phyloP scores from a whole-genome alignment of 768 basidiomycete species.

The Suillus decipiens region DNA sequence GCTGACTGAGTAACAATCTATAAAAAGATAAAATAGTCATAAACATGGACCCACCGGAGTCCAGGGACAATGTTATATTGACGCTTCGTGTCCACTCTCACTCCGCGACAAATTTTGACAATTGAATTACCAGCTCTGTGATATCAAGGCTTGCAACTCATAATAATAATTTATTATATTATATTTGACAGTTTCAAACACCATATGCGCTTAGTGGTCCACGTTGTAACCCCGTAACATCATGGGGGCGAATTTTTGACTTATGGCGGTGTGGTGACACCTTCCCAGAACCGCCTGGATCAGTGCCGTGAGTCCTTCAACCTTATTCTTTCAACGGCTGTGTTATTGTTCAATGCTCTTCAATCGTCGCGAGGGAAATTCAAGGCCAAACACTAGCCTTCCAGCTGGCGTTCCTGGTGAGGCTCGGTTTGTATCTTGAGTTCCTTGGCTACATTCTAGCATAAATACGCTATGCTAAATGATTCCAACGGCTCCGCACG shows the following conservation, averaged over 20 bases:
- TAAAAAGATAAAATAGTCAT: too few relatives aligned
- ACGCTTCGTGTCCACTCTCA: too few relatives aligned
- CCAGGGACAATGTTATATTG: too few relatives aligned
- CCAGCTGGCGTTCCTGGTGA: neutral
- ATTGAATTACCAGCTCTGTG: too few relatives aligned
- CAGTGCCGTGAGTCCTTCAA: neutral
- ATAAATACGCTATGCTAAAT: conserved; percentile 3
- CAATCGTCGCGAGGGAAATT: conserved; percentile 1
- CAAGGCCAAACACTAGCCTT: neutral
- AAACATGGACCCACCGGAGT: too few relatives aligned
- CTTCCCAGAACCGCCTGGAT: neutral
- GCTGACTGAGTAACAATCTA: too few relatives aligned
- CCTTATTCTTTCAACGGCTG: neutral
- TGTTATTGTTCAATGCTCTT: neutral
- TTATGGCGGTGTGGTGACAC: neutral
- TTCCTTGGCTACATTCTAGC: neutral
- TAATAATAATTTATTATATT: neutral
- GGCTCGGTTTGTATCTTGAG: neutral
- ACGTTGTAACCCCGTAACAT: neutral
- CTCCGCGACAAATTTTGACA: neutral
- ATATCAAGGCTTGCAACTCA: neutral
- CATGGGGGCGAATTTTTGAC: neutral
- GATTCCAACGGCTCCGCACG: neutral
- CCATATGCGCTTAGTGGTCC: neutral
- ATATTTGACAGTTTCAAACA: neutral